Percentiles rank a stretch among this genome's conserved stretches.
phyloP scores from a whole-genome alignment of 208 protist genomes.

The Trypanosoma caninum region DNA sequence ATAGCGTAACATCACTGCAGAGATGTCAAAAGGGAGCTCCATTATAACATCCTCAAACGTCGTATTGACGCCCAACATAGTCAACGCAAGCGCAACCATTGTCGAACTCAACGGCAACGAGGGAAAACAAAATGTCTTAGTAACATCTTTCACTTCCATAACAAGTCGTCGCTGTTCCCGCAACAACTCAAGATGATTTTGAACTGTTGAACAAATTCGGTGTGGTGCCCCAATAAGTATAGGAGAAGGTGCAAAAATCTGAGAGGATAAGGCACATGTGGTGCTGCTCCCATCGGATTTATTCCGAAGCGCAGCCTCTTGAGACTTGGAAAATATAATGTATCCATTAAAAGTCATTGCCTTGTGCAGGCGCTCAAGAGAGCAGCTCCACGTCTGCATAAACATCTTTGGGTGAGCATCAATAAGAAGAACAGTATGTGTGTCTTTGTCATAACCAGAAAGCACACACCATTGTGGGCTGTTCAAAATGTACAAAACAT shows the following conservation, averaged over 20 bases:
- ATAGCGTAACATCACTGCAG: constrained; percentile 67
- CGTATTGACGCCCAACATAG: constrained; percentile 44
- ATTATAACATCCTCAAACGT: constrained; percentile 82
- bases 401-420: constrained; percentile 86
- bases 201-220: constrained; percentile 52
- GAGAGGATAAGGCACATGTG: constrained; percentile 21
- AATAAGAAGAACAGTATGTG: constrained; percentile 77
- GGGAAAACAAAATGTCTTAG: constrained; percentile 56
- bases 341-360: constrained; percentile 86
- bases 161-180: constrained; percentile 38
- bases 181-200: constrained; percentile 59
- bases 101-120: constrained; percentile 68
- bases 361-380: constrained; percentile 85
- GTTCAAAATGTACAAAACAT: constrained; percentile 77
- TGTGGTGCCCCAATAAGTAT: constrained; percentile 51
- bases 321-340: constrained; percentile 74
- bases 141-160: constrained; percentile 17
- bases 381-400: constrained; percentile 75
- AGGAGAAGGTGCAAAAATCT: constrained; percentile 10
- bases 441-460: constrained; percentile 83
- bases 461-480: constrained; percentile 83
- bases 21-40: constrained; percentile 69
- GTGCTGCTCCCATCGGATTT: constrained; percentile 19
- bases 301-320: constrained; percentile 10
- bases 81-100: constrained; percentile 76